A percentile compares a stretch with the other conserved stretches of the same genome.
Evolutionary conservation across 768 basidiomycete species (phyloP).

Genomic region (Pisolithus sp.): DNA sequence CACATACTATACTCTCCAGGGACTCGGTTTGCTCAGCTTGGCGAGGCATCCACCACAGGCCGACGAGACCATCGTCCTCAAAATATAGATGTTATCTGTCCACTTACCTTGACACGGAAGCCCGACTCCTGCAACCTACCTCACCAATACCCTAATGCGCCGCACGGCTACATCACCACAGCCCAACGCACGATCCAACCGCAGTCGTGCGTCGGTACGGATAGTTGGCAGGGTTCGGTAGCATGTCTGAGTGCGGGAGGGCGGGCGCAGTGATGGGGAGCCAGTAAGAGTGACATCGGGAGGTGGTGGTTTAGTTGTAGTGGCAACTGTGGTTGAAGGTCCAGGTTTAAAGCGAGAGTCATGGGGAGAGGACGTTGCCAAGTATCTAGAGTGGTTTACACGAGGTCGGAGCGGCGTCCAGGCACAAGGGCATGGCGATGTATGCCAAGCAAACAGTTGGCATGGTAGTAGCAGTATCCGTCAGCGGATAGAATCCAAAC

Average conservation of each 20-base stretch:
- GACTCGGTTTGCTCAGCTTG: no score
- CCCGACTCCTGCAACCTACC: constrained; percentile 66
- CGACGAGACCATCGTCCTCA: no score
- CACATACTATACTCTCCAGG: no score
- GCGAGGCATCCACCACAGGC: no score
- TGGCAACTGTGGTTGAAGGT: neutral
- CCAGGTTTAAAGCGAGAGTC: neutral
- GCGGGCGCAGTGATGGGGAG: constrained; percentile 44
- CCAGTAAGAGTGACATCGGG: constrained; percentile 47
- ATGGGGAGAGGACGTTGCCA: constrained; percentile 17
- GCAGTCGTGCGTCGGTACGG: constrained; percentile 49
- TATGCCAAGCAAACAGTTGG: neutral
- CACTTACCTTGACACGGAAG: no score
- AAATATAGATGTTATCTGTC: no score
- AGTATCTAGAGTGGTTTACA: constrained; percentile 35
- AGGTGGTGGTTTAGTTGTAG: neutral
- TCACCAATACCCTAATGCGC: constrained; percentile 57
- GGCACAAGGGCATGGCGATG: neutral
- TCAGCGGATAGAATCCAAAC: neutral
- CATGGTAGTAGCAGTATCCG: neutral
- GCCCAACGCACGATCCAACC: constrained; percentile 70
- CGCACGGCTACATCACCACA: constrained; percentile 62
- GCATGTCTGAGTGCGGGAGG: constrained; percentile 58
- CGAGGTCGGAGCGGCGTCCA: neutral
- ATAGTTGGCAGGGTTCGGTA: constrained; percentile 71